Evolutionary conservation across 1,284 basidiomycete species (phyloP).

Genomic region (Cystobasidium sp.): DNA sequence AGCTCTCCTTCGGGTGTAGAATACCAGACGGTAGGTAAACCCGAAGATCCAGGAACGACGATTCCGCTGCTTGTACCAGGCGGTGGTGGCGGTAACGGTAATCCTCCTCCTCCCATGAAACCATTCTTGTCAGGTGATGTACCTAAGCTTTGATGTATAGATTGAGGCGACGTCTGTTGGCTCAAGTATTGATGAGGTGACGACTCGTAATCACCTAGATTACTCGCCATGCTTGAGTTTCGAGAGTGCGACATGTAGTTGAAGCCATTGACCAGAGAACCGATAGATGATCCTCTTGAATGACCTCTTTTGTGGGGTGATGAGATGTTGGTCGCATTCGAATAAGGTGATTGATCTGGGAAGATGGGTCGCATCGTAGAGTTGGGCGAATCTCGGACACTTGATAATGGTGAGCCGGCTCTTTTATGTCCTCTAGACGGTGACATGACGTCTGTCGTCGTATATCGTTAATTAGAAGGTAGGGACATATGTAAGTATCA

Average conservation of each 20-base stretch:
- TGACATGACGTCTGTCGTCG: constrained; percentile 7
- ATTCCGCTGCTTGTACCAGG: not conserved
- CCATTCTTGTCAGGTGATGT: not conserved
- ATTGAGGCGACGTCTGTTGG: not conserved
- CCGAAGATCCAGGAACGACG: not conserved
- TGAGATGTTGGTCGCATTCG: not conserved
- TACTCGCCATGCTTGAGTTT: constrained; percentile 33
- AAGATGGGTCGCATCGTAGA: constrained; percentile 24
- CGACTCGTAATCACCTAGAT: constrained; percentile 12
- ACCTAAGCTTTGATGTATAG: constrained; percentile 2
- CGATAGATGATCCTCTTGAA: constrained; percentile 35
- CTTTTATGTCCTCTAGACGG: constrained; percentile 32
- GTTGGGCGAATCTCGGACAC: constrained; percentile 25
- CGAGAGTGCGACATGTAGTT: constrained; percentile 38
- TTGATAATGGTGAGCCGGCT: constrained; percentile 37
- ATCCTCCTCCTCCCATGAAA: not conserved
- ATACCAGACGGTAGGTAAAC: not conserved
- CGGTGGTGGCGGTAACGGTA: too few relatives aligned
- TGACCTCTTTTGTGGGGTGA: constrained; percentile 23
- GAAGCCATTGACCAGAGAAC: constrained; percentile 42
- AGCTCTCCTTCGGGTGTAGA: constrained; percentile 25
- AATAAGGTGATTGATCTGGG: constrained; percentile 1
- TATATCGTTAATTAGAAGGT: not conserved
- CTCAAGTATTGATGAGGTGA: not conserved
- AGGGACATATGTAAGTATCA: not conserved